These are phyloP conservation scores for Saitoella complicata DNA, from an alignment of 805 yeast genomes.

Conservation along the genomic window DNA sequence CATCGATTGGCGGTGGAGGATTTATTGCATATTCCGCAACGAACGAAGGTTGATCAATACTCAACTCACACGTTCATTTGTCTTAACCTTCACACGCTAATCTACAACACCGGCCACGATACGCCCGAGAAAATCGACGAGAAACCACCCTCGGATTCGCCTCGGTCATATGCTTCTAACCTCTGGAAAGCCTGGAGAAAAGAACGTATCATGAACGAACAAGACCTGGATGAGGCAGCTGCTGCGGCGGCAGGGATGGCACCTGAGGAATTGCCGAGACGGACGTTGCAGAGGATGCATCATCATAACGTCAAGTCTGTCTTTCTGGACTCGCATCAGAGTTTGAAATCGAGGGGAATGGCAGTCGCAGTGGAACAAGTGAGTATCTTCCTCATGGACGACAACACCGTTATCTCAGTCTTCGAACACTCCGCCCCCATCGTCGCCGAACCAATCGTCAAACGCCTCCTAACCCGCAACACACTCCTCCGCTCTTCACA, in stretches of 20 bases:
- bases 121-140: too few species aligned
- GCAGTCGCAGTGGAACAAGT: constrained; percentile 41
- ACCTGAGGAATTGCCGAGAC: too few species aligned
- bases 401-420: constrained; percentile 35
- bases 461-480: constrained; percentile 29
- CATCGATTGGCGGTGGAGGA: constrained; percentile 46
- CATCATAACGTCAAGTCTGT: too few species aligned
- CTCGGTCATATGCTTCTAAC: too few species aligned
- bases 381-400: constrained; percentile 31
- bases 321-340: too few species aligned
- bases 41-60: constrained; percentile 42
- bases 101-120: too few species aligned
- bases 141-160: too few species aligned
- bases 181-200: too few species aligned
- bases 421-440: constrained; percentile 42
- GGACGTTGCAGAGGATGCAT: too few species aligned
- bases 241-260: constrained; percentile 9
- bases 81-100: too few species aligned
- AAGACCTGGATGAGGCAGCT: too few species aligned
- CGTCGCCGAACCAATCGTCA: constrained; percentile 34
- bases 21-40: constrained; percentile 45
- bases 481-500: constrained; percentile 35
- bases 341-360: constrained; percentile 9
- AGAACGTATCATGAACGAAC: too few species aligned
- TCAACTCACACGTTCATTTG: constrained; percentile 19